These are phyloP conservation scores for Pluteus cervinus DNA, from an alignment of 768 basidiomycete genomes.

Conservation along the genomic window DNA sequence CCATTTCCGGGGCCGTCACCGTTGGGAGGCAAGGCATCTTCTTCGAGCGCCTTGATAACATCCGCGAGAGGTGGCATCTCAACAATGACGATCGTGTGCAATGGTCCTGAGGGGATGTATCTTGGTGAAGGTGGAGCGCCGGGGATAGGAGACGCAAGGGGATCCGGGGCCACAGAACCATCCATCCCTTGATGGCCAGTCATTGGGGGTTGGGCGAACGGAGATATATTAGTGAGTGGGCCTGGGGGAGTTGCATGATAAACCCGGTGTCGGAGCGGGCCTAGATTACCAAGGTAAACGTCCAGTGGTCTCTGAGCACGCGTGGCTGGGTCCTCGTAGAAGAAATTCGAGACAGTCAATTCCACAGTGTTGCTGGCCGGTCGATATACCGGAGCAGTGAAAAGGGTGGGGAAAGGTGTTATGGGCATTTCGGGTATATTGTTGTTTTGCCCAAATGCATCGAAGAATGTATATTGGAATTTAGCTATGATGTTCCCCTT, in stretches of 20 bases:
- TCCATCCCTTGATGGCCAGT: constrained; percentile 30
- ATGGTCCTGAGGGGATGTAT: constrained; percentile 43
- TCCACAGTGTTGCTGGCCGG: constrained; percentile 71
- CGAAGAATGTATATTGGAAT: constrained; percentile 93
- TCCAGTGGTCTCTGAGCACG: constrained; percentile 66
- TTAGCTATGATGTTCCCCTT: constrained; percentile 48
- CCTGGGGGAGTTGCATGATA: constrained; percentile 72
- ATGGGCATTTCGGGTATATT: constrained; percentile 74
- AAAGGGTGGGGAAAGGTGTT: constrained; percentile 85
- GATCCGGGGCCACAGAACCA: constrained; percentile 19
- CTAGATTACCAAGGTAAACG: constrained; percentile 85
- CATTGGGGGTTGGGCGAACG: constrained; percentile 46
- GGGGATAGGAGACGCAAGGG: constrained; percentile 19
- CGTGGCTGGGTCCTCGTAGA: constrained; percentile 68
- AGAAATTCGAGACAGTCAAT: constrained; percentile 84
- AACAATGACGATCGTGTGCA: constrained; percentile 81
- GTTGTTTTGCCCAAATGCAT: constrained; percentile 77
- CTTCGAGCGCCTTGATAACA: constrained; percentile 73
- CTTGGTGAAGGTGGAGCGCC: constrained; percentile 33
- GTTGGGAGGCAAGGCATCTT: constrained; percentile 49
- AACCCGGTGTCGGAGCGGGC: constrained; percentile 73
- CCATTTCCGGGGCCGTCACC: constrained; percentile 30
- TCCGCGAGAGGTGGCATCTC: constrained; percentile 77
- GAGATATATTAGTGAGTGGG: constrained; percentile 55
- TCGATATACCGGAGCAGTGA: constrained; percentile 73